A percentile compares a stretch with the other conserved stretches of the same genome.
Conservation (phyloP, 306 rosid species). For the Trichosanthes cucumerina region DNA sequence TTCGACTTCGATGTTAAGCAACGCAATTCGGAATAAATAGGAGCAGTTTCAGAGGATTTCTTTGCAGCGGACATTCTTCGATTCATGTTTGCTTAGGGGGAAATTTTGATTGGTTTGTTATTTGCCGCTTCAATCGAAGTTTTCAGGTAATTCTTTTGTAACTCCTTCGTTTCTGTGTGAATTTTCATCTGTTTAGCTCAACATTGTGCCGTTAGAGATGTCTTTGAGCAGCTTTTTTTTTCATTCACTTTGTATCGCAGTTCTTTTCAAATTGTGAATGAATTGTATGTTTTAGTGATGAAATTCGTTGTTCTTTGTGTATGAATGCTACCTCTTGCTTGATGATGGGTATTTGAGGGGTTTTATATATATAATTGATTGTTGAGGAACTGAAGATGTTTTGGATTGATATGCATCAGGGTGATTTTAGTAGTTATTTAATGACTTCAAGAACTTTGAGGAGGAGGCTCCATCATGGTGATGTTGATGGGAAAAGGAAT, state of each 20-base stretch:
- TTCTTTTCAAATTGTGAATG: not conserved
- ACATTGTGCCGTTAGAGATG: not conserved
- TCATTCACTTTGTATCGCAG: not conserved
- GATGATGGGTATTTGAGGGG: not conserved
- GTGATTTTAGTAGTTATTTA: not conserved
- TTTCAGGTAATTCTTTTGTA: not conserved
- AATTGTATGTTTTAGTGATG: not conserved
- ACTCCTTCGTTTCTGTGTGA: not conserved
- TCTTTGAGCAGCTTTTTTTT: not conserved
- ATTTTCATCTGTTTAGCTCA: not conserved
- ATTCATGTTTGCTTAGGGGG: not conserved
- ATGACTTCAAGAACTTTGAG: constrained; percentile 68
- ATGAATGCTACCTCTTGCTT: not conserved
- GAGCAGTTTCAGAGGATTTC: constrained; percentile 1
- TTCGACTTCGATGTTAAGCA: not conserved
- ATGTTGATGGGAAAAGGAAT: constrained; percentile 49
- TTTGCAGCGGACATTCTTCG: not conserved
- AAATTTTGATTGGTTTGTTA: not conserved
- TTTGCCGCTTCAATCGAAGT: not conserved
- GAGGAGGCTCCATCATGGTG: constrained; percentile 86
- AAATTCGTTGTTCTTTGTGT: not conserved
- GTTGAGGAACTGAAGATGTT: not conserved
- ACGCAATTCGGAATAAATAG: not conserved
- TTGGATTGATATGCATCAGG: not conserved
- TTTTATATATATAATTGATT: not conserved